Percentiles rank a stretch among this genome's conserved stretches.
Evolutionary conservation across 2,329 filamentous ascomycete genomes (phyloP).

Genomic region (Septoria linicola): DNA sequence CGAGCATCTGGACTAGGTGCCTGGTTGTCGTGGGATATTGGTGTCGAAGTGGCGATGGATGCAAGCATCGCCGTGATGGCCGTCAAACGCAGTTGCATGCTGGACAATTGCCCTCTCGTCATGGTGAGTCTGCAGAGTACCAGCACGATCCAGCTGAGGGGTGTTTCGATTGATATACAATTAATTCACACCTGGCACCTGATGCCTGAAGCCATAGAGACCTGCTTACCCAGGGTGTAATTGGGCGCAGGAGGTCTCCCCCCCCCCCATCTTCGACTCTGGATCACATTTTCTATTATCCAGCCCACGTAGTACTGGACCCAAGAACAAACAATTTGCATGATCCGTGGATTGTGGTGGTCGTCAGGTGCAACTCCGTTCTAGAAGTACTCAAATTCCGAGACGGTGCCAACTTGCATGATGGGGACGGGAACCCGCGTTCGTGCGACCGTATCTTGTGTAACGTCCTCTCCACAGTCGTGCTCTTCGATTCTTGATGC

Average conservation of each 20-base stretch:
- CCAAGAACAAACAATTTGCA: conserved; percentile 19
- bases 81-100: conserved; percentile 5
- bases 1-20: neutral
- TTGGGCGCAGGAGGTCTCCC: conserved; percentile 15
- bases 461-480: conserved; percentile 8
- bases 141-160: too few species aligned
- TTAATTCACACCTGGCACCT: neutral
- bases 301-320: conserved; percentile 18
- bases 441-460: conserved; percentile 19
- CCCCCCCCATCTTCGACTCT: conserved; percentile 1
- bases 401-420: conserved; percentile 18
- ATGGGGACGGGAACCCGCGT: conserved; percentile 14
- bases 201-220: conserved; percentile 1
- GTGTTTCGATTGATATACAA: neutral
- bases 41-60: conserved; percentile 3
- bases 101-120: neutral
- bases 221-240: neutral
- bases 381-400: conserved; percentile 22
- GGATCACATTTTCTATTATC: conserved; percentile 15
- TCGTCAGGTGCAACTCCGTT: conserved; percentile 22
- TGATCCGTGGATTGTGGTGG: conserved; percentile 16
- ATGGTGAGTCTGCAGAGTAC: neutral
- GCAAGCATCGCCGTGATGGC: conserved; percentile 3
- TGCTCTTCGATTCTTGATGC: conserved; percentile 6
- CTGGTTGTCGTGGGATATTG: neutral